Evolutionary conservation across 108 stramenopile genomes (phyloP).

Genomic region (Discostella stelligeroides): DNA sequence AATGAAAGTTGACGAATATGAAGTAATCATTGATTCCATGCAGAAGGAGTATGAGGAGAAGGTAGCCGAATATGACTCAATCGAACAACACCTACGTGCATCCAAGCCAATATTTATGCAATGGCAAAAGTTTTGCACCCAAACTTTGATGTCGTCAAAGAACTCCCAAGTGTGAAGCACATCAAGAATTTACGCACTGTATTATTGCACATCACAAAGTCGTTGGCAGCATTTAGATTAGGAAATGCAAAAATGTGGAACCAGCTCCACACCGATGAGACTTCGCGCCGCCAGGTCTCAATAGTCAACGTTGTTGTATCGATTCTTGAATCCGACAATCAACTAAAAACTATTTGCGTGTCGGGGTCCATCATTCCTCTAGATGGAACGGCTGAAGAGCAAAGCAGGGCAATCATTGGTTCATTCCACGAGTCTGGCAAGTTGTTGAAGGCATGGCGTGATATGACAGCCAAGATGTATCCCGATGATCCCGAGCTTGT

Average conservation of each 20-base stretch:
- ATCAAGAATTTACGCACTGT: conserved; percentile 16
- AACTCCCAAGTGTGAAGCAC: conserved; percentile 11
- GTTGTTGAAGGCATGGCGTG: conserved; percentile 5
- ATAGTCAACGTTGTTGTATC: conserved; percentile 16
- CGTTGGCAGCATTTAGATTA: conserved; percentile 8
- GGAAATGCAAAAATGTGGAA: conserved; percentile 13
- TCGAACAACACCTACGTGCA: conserved; percentile 19
- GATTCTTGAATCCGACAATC: neutral
- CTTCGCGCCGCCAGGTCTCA: conserved; percentile 13
- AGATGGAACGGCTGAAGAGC: conserved; percentile 5
- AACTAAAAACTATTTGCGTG: conserved; percentile 6
- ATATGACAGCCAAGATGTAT: neutral
- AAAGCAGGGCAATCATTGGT: conserved; percentile 13
- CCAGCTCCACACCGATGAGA: too few species aligned
- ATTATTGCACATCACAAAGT: conserved; percentile 5
- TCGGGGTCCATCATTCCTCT: conserved; percentile 6
- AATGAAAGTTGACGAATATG: neutral
- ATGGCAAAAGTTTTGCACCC: conserved; percentile 4
- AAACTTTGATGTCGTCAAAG: neutral
- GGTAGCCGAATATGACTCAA: neutral
- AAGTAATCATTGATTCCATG: neutral
- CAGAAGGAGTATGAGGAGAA: neutral
- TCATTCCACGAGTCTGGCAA: too few species aligned
- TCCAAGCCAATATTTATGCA: conserved; percentile 15
- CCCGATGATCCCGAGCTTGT: neutral